These are phyloP conservation scores for Neopestalotiopsis sp. DNA, from an alignment of 2,329 filamentous ascomycete genomes.

Conservation along the genomic window DNA sequence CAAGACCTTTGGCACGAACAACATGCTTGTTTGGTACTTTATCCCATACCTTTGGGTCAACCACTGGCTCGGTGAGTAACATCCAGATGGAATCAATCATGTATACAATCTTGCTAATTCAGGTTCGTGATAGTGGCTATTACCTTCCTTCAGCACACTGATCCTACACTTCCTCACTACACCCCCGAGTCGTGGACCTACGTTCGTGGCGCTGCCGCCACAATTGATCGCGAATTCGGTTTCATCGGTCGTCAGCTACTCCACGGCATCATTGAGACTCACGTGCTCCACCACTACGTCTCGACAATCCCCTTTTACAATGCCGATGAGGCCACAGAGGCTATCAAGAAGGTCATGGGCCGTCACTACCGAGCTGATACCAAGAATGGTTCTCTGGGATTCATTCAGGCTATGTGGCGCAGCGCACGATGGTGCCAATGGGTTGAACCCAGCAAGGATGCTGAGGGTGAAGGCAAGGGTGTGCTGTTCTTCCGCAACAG, in stretches of 20 bases:
- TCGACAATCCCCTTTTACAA: slow-evolving; percentile 97
- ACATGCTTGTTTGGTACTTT: slow-evolving; percentile 94
- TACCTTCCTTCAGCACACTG: slow-evolving; percentile 96
- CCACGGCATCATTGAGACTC: slow-evolving; percentile 97
- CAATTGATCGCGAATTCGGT: slow-evolving; percentile 95
- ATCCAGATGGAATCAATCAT: background rate
- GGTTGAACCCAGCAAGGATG: slow-evolving; percentile 89
- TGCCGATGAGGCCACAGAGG: slow-evolving; percentile 91
- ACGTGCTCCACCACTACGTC: slow-evolving; percentile 97
- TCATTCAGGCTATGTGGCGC: slow-evolving; percentile 82
- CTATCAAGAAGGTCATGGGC: slow-evolving; percentile 95
- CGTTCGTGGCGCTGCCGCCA: slow-evolving; percentile 89
- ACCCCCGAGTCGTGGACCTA: slow-evolving; percentile 87
- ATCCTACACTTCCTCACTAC: slow-evolving; percentile 94
- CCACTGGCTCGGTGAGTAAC: slow-evolving; percentile 91
- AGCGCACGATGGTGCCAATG: slow-evolving; percentile 91
- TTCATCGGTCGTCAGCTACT: slow-evolving; percentile 91
- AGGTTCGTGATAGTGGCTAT: slow-evolving; percentile 75
- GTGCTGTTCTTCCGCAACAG: slow-evolving; percentile 95
- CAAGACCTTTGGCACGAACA: slow-evolving; percentile 80
- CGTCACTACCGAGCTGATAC: slow-evolving; percentile 89
- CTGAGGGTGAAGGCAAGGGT: slow-evolving; percentile 79
- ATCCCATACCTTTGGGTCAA: slow-evolving; percentile 97
- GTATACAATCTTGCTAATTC: background rate
- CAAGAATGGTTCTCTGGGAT: slow-evolving; percentile 77